Conservation (phyloP, 768 basidiomycete species). For the Piloderma croceum region DNA sequence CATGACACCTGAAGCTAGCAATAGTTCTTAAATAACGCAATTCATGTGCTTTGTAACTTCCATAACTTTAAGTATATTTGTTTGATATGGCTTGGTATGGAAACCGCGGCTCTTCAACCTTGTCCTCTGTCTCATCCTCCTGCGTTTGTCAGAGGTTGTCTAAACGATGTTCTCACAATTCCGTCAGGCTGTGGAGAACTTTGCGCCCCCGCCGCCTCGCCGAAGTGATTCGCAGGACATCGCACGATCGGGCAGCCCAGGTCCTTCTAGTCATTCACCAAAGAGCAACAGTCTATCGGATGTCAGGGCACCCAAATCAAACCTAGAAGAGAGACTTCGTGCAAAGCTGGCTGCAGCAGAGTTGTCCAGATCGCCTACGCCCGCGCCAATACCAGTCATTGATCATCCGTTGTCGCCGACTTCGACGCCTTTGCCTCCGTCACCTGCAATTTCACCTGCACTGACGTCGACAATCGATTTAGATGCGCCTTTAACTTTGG, state of each 20-base stretch:
- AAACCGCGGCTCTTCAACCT: too few relatives aligned
- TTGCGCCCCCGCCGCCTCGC: constrained; percentile 49
- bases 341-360: constrained; percentile 59
- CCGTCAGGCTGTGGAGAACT: constrained; percentile 64
- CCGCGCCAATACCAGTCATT: constrained; percentile 29
- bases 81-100: too few relatives aligned
- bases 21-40: too few relatives aligned
- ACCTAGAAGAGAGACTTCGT: constrained; percentile 72
- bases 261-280: constrained; percentile 12
- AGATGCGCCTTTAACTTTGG: constrained; percentile 1
- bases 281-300: constrained; percentile 12
- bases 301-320: constrained; percentile 41
- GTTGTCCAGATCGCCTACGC: constrained; percentile 38
- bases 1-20: too few relatives aligned
- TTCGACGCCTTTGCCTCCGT: constrained; percentile 40
- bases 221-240: constrained; percentile 34
- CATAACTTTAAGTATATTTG: too few relatives aligned
- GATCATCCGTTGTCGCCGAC: constrained; percentile 37
- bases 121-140: too few relatives aligned
- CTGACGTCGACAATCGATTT: constrained; percentile 2
- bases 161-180: constrained; percentile 84
- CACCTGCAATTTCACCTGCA: constrained; percentile 24
- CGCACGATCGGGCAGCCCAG: constrained; percentile 38
- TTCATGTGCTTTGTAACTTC: too few relatives aligned
- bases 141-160: too few relatives aligned